These are phyloP conservation scores for Leishmania martiniquensis DNA, from an alignment of 208 protist genomes.

Conservation along the genomic window DNA sequence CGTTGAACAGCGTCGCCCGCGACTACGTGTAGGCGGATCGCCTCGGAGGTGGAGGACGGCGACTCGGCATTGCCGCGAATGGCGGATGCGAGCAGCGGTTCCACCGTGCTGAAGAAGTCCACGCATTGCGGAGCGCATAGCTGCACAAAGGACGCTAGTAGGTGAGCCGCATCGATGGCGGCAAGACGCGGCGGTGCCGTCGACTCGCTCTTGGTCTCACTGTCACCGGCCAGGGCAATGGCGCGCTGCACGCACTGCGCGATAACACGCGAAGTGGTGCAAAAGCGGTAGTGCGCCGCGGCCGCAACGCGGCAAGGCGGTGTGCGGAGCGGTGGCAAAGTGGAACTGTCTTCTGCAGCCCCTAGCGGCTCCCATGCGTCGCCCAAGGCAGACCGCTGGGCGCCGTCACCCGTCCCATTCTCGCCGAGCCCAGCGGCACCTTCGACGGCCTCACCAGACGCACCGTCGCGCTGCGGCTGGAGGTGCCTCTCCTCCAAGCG, in stretches of 20 bases:
- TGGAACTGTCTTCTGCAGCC: neutral
- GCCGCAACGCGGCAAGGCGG: neutral
- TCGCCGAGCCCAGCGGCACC: neutral
- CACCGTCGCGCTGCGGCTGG: neutral
- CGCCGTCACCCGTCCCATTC: neutral
- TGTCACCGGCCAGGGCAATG: constrained; percentile 6
- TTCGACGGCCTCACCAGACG: too few relatives aligned
- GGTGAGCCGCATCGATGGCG: constrained; percentile 13
- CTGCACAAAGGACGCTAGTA: constrained; percentile 29
- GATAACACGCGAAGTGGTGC: constrained; percentile 21
- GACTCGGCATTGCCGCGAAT: neutral
- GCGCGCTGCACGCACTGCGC: constrained; percentile 30
- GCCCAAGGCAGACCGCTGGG: neutral
- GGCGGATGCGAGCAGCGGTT: constrained; percentile 10
- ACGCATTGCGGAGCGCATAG: constrained; percentile 22
- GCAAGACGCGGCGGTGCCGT: constrained; percentile 6
- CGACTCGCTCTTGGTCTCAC: neutral
- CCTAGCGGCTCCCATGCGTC: neutral
- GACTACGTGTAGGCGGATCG: constrained; percentile 9
- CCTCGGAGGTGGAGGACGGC: neutral
- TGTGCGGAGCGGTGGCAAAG: neutral
- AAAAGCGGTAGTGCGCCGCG: constrained; percentile 12
- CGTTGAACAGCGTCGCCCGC: constrained; percentile 6
- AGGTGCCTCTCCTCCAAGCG: constrained; percentile 27
- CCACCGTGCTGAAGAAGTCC: constrained; percentile 17